Conservation (phyloP, 2,329 filamentous ascomycete species). For the Colletotrichum kahawae region DNA sequence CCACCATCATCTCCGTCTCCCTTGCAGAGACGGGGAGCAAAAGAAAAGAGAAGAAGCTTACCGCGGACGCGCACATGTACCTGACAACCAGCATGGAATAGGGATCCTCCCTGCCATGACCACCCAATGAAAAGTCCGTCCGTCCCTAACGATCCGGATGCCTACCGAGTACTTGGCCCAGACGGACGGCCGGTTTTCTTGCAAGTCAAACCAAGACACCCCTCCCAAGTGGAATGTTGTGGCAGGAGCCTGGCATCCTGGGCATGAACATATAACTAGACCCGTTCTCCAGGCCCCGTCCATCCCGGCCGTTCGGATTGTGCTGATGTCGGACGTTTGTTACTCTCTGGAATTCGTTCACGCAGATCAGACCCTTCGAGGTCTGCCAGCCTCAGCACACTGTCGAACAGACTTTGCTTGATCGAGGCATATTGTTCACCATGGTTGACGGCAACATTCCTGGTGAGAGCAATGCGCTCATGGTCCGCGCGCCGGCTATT, state of each 20-base stretch:
- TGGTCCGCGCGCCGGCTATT: constrained; percentile 43
- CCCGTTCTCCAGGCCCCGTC: not conserved
- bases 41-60: not conserved
- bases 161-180: not conserved
- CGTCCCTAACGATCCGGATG: not conserved
- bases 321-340: not conserved
- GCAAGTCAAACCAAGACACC: not conserved
- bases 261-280: constrained; percentile 11
- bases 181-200: not conserved
- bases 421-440: not conserved
- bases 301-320: not conserved
- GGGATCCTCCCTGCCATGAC: not conserved
- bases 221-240: not conserved
- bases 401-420: not conserved
- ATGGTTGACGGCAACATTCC: constrained; percentile 34
- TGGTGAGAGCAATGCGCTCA: constrained; percentile 40
- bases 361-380: not conserved
- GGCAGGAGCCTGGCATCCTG: not conserved
- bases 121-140: not conserved
- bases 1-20: not conserved
- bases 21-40: not conserved
- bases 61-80: not conserved
- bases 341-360: not conserved
- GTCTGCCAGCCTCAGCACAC: not conserved
- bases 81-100: not conserved